Evolutionary conservation across 2,329 filamentous ascomycete genomes (phyloP).

Genomic region (Colletotrichum magnum): DNA sequence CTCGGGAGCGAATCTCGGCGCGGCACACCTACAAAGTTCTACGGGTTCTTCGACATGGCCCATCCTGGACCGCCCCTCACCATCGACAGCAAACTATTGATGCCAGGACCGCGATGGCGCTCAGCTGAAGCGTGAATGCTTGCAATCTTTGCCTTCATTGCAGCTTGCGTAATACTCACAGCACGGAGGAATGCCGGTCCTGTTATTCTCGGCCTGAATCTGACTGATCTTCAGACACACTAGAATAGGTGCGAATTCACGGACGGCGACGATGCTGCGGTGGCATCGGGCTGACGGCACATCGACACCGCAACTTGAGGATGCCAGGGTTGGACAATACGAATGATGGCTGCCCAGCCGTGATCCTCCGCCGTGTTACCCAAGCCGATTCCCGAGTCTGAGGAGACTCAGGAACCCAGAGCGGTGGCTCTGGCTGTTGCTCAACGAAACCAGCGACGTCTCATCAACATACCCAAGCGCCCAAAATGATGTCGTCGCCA

Average conservation of each 20-base stretch:
- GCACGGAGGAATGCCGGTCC: too few relatives aligned
- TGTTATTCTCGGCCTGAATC: too few relatives aligned
- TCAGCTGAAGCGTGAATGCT: slow-evolving; percentile 23
- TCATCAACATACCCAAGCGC: too few relatives aligned
- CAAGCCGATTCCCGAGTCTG: too few relatives aligned
- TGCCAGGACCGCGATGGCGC: slow-evolving; percentile 15
- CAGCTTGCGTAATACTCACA: neutral
- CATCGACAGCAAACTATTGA: slow-evolving; percentile 21
- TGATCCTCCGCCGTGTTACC: neutral
- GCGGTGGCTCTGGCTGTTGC: too few relatives aligned
- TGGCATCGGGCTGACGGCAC: slow-evolving; percentile 9
- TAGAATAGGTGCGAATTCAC: neutral
- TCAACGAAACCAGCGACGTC: too few relatives aligned
- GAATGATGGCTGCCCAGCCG: neutral
- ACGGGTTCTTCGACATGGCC: neutral
- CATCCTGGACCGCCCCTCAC: neutral
- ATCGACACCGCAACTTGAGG: neutral
- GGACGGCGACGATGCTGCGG: slow-evolving; percentile 3
- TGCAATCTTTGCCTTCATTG: neutral
- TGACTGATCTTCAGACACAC: neutral
- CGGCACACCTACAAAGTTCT: too few relatives aligned
- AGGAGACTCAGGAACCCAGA: too few relatives aligned
- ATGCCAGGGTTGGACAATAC: too few relatives aligned
- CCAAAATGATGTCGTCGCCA: slow-evolving; percentile 3
- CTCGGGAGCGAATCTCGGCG: neutral